Conservation (phyloP, 2,329 filamentous ascomycete genomes). For the Verticillium albo-atrum region DNA sequence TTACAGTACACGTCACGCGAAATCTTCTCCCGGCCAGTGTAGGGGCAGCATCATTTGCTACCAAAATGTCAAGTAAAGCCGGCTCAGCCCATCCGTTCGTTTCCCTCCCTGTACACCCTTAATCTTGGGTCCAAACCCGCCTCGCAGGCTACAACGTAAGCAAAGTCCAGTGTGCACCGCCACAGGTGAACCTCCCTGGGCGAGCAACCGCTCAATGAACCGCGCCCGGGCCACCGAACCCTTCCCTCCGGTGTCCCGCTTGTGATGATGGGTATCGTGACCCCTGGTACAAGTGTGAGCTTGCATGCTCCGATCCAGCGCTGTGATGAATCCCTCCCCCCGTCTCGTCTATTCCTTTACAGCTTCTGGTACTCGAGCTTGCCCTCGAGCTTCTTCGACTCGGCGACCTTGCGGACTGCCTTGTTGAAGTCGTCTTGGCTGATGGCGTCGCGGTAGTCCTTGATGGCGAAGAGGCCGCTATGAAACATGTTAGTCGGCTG, state of each 20-base stretch:
- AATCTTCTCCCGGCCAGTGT: background rate
- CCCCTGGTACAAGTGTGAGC: background rate
- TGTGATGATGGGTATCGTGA: background rate
- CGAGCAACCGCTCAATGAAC: background rate
- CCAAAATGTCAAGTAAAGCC: background rate
- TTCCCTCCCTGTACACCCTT: background rate
- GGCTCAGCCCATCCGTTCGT: background rate
- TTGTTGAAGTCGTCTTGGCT: constrained; percentile 99
- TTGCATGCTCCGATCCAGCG: background rate
- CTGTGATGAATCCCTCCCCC: background rate
- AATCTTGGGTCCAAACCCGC: background rate
- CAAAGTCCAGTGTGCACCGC: background rate
- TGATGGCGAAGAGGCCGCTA: constrained; percentile 94
- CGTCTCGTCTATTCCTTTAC: constrained; percentile 37
- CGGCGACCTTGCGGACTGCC: constrained; percentile 93
- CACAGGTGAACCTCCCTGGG: background rate
- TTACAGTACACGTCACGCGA: background rate
- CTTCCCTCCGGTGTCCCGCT: background rate
- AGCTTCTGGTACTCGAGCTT: constrained; percentile 98
- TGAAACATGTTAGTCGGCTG: constrained; percentile 4
- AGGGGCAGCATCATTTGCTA: background rate
- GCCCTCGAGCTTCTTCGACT: constrained; percentile 97
- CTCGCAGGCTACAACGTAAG: background rate
- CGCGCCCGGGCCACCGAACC: background rate
- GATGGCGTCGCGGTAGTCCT: constrained; percentile 92